Evolutionary conservation across 352 stramenopile species (phyloP).

Genomic region (Phytophthora multivora): DNA sequence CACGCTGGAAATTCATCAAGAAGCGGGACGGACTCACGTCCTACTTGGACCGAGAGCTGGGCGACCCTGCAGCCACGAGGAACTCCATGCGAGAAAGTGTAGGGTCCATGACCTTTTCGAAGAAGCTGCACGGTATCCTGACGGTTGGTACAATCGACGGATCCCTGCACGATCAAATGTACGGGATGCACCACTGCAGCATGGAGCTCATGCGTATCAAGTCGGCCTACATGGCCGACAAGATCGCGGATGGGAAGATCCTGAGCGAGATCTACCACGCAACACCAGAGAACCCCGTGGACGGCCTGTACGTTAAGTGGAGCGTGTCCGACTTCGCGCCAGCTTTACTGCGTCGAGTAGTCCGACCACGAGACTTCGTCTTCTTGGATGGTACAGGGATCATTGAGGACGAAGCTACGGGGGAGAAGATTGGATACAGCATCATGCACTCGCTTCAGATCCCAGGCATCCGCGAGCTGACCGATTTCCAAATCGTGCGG

Average conservation of each 20-base stretch:
- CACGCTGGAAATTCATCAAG: conserved; percentile 58
- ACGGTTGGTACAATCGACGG: conserved; percentile 36
- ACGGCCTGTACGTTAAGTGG: conserved; percentile 69
- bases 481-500: conserved; percentile 39
- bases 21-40: conserved; percentile 33
- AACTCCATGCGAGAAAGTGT: conserved; percentile 21
- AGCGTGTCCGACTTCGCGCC: conserved; percentile 43
- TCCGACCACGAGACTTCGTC: conserved; percentile 59
- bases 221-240: conserved; percentile 51
- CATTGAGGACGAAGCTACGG: conserved; percentile 26
- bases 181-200: conserved; percentile 55
- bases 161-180: conserved; percentile 63
- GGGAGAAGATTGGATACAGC: conserved; percentile 54
- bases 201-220: conserved; percentile 59
- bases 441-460: conserved; percentile 56
- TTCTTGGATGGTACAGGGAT: conserved; percentile 60
- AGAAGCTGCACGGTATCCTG: conserved; percentile 37
- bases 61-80: conserved; percentile 11
- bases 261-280: conserved; percentile 40
- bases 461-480: conserved; percentile 42
- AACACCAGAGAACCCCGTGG: conserved; percentile 47
- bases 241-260: conserved; percentile 56
- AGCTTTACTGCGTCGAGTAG: conserved; percentile 28
- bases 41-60: conserved; percentile 33
- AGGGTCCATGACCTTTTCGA: conserved; percentile 40